A percentile compares a stretch with the other conserved stretches of the same genome.
Conservation (phyloP, 192 early-diverging fungal genomes). For the Borealophlyctis nickersoniae region DNA sequence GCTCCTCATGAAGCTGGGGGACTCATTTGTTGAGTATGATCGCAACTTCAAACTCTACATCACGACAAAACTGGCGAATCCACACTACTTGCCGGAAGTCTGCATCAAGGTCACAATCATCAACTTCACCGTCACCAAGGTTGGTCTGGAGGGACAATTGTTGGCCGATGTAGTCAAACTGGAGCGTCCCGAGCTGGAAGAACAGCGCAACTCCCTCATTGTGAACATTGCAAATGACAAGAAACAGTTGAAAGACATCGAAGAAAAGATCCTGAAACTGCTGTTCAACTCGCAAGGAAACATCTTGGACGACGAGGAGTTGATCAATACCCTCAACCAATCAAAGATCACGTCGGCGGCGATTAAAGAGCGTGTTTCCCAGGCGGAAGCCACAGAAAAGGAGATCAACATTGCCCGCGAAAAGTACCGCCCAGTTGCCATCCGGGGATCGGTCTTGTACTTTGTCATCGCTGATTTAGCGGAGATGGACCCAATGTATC, state of each 20-base stretch:
- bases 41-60: conserved; percentile 64
- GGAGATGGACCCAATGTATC: conserved; percentile 65
- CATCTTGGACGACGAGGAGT: conserved; percentile 64
- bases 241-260: conserved; percentile 60
- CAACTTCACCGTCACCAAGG: conserved; percentile 64
- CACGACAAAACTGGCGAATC: conserved; percentile 60
- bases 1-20: conserved; percentile 61
- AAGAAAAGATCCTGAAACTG: conserved; percentile 60
- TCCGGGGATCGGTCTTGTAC: conserved; percentile 60
- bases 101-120: conserved; percentile 67
- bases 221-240: conserved; percentile 59
- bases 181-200: conserved; percentile 59
- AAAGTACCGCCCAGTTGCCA: conserved; percentile 57
- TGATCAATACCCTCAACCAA: conserved; percentile 62
- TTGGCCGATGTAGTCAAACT: conserved; percentile 59
- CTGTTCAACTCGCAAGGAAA: conserved; percentile 64
- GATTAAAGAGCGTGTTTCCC: conserved; percentile 53
- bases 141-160: conserved; percentile 58
- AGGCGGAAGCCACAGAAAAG: conserved; percentile 57
- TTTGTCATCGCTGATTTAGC: conserved; percentile 62
- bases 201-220: conserved; percentile 58
- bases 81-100: conserved; percentile 62
- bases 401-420: conserved; percentile 59
- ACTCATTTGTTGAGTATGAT: conserved; percentile 63
- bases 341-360: conserved; percentile 64